Percentiles rank a stretch among this genome's conserved stretches.
Evolutionary conservation across 2,329 filamentous ascomycete genomes (phyloP).

Genomic region (Calcarisporium arbuscula): DNA sequence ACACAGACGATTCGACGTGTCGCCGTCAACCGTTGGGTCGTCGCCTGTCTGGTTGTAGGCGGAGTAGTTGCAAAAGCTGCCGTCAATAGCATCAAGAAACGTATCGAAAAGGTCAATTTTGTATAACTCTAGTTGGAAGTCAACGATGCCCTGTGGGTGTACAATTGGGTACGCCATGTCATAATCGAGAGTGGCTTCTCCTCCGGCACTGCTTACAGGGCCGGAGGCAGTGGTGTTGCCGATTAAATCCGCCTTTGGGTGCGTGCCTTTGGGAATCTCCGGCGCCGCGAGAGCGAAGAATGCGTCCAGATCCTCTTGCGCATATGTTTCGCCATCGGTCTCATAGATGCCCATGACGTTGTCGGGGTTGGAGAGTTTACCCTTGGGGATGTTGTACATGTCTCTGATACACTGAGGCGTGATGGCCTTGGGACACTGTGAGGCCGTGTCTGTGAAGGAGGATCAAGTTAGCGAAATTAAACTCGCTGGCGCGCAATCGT

Average conservation of each 20-base stretch:
- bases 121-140: too few relatives aligned
- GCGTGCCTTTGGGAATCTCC: conserved; percentile 32
- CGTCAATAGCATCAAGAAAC: conserved; percentile 43
- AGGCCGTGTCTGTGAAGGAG: too few relatives aligned
- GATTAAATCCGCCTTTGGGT: conserved; percentile 24
- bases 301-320: conserved; percentile 39
- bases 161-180: conserved; percentile 40
- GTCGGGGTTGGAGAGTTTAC: conserved; percentile 24
- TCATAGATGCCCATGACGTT: conserved; percentile 49
- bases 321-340: conserved; percentile 44
- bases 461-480: too few relatives aligned
- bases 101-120: conserved; percentile 39
- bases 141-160: conserved; percentile 42
- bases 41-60: conserved; percentile 28
- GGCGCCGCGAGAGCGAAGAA: conserved; percentile 38
- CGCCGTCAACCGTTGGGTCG: conserved; percentile 36
- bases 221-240: conserved; percentile 11
- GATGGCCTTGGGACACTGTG: conserved; percentile 45
- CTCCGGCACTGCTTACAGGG: conserved; percentile 22
- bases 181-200: conserved; percentile 48
- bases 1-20: conserved; percentile 31
- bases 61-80: conserved; percentile 44
- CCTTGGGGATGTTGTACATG: conserved; percentile 38
- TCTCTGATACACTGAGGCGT: conserved; percentile 50
- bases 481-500: too few relatives aligned